A percentile compares a stretch with the other conserved stretches of the same genome.
These are phyloP conservation scores for Logfia minima DNA, from an alignment of 129 eudicot genomes.

Conservation along the genomic window DNA sequence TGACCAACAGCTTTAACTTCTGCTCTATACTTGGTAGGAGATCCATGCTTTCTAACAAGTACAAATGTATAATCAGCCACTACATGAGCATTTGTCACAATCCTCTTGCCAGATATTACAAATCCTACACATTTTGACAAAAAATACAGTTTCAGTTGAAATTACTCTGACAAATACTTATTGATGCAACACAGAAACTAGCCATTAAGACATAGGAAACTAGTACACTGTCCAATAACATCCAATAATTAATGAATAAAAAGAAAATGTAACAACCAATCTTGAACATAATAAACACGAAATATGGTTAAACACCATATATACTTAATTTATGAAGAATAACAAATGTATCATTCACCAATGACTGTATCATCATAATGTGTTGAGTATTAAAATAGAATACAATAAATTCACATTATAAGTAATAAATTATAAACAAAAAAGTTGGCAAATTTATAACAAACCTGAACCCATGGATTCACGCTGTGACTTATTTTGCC, in stretches of 20 bases:
- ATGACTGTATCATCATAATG: too few species aligned
- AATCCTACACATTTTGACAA: slow-evolving; percentile 53
- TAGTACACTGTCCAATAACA: not conserved
- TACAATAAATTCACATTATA: not conserved
- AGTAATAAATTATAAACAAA: not conserved
- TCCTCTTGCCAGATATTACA: slow-evolving; percentile 87
- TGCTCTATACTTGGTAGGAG: slow-evolving; percentile 89
- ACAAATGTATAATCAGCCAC: slow-evolving; percentile 98
- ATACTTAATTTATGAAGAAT: not conserved
- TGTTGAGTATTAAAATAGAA: too few species aligned
- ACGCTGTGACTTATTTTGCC: slow-evolving; percentile 91
- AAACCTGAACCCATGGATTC: slow-evolving; percentile 90
- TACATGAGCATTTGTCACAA: slow-evolving; percentile 96
- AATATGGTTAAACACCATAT: not conserved
- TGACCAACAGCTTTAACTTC: slow-evolving; percentile 91
- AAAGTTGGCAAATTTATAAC: not conserved
- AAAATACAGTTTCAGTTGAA: not conserved
- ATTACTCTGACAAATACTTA: not conserved
- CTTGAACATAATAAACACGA: not conserved
- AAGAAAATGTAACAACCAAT: too few species aligned
- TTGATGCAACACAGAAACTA: not conserved
- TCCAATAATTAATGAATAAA: too few species aligned
- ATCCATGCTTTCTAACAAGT: slow-evolving; percentile 94
- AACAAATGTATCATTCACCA: too few species aligned
- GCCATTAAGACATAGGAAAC: not conserved